Base-by-base conservation (phyloP, 768 basidiomycete species). In the Lactifluus pinguis region DNA sequence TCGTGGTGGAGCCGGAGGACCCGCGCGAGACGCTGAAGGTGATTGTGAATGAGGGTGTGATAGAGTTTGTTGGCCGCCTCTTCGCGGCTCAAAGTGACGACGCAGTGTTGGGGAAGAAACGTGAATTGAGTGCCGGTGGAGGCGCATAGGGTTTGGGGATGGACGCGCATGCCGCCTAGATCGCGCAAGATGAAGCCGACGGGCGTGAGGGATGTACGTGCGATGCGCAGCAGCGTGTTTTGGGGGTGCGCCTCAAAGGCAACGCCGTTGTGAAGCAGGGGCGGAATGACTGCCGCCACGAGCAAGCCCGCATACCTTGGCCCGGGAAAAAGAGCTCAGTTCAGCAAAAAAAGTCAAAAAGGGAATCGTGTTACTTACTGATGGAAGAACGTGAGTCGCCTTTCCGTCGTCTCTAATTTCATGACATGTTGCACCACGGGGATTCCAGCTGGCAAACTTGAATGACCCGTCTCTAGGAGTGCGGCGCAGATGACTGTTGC, bases 231-330 rank as follows among this genome's bases (percentile, higher is more conserved):
- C 7, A 82, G 76, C 17, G 79, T 73, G 65, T 83, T 84, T 61
- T 84, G 83, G 1, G 81, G 80, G 67, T 84, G 83, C 10, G 81
- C 83, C 70, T 84, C 83, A 54, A 84, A 82, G 7, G 79, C 78
- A n/a, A 83, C 78, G 4, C 82, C 82, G 53, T 84, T 81, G 45
- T 77, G 58, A 14, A 84, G 69, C 42, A 82, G 68, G 5, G 80
- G 75, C 11, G 83, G 82, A 57, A 83, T 69, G 17, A 84, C 70
- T 2, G 80, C 82, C 36, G 75, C 73, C 53, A 80, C 78, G 5
- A 79, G 76, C n/a, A 81, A 69, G 30, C 75, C 72, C 50, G 82
- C 72, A 59, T 83, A 84, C 53, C 82, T 82, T 57, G 10, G 6
- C 15, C 63, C 38, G 9, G 25, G 48, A 47, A 49, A 25, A 25